Evolutionary conservation across 768 basidiomycete genomes (phyloP).

Genomic region (Grammothele lineata): DNA sequence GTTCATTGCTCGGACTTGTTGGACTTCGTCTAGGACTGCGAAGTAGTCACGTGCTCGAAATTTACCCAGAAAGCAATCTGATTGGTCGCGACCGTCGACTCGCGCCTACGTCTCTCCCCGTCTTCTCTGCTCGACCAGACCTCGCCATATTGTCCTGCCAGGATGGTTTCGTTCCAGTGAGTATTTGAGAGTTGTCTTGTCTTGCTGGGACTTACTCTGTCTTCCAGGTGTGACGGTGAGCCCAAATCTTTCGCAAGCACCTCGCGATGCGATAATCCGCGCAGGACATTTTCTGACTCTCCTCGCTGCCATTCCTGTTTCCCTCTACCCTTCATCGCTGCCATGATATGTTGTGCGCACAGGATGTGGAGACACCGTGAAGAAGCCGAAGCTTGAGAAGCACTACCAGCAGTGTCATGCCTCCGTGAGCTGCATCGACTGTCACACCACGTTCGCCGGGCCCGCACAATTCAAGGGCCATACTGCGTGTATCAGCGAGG

Average conservation of each 20-base stretch:
- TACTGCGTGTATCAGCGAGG: slow-evolving; percentile 83
- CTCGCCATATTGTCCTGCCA: background rate
- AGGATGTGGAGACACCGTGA: slow-evolving; percentile 85
- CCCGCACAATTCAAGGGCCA: slow-evolving; percentile 79
- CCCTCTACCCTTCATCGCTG: background rate
- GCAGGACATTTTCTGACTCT: slow-evolving; percentile 5
- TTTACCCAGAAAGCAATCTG: slow-evolving; percentile 5
- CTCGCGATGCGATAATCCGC: slow-evolving; percentile 8
- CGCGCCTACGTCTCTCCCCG: background rate
- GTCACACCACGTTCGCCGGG: slow-evolving; percentile 75
- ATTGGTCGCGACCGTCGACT: slow-evolving; percentile 6
- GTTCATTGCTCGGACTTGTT: no score
- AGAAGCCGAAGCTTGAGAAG: slow-evolving; percentile 90
- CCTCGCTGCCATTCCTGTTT: background rate
- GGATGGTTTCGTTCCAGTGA: slow-evolving; percentile 75
- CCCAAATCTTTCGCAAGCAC: background rate
- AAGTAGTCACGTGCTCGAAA: slow-evolving; percentile 16
- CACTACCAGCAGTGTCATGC: slow-evolving; percentile 59
- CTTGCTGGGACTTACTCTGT: background rate
- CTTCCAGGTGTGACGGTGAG: slow-evolving; percentile 66
- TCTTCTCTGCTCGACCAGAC: background rate
- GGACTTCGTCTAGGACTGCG: no score
- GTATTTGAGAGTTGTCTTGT: slow-evolving; percentile 24
- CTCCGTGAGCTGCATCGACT: slow-evolving; percentile 84
- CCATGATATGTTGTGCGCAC: no score